phyloP scores from a whole-genome alignment of 2,329 filamentous ascomycete genomes.

The Ophiostoma sp. region DNA sequence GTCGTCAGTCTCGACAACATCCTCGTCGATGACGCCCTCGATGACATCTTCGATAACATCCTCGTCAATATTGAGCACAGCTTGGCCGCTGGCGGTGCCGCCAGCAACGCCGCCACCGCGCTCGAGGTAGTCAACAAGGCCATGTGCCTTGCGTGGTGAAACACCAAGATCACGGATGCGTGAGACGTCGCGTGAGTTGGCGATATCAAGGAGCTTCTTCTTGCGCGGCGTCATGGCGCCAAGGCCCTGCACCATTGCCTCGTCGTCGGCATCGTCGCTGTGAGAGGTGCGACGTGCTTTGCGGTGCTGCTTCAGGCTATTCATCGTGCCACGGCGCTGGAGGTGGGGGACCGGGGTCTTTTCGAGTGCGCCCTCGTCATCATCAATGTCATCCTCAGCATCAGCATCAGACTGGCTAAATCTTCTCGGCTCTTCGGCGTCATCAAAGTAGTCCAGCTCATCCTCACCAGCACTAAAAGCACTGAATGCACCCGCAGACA shows the following conservation, averaged over 20 bases:
- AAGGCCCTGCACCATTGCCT: slow-evolving; percentile 33
- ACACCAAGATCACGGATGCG: background rate
- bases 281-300: slow-evolving; percentile 31
- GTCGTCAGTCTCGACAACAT: slow-evolving; percentile 17
- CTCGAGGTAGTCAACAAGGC: slow-evolving; percentile 4
- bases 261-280: slow-evolving; percentile 37
- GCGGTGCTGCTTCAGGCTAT: background rate
- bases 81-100: background rate
- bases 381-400: slow-evolving; percentile 40
- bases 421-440: slow-evolving; percentile 32
- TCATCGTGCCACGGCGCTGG: slow-evolving; percentile 14
- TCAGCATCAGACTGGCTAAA: slow-evolving; percentile 33
- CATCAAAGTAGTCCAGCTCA: slow-evolving; percentile 32
- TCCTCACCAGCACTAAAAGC: background rate
- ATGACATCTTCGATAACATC: background rate
- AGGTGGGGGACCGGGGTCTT: slow-evolving; percentile 1
- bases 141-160: slow-evolving; percentile 31
- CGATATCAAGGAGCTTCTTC: slow-evolving; percentile 59
- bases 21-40: background rate
- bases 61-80: background rate
- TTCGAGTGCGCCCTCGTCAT: slow-evolving; percentile 35
- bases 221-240: slow-evolving; percentile 47
- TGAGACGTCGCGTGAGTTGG: slow-evolving; percentile 65
- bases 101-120: background rate
- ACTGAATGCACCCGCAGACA: background rate